phyloP scores from a whole-genome alignment of 2,329 filamentous ascomycete genomes.

The Onygenales sp. region DNA sequence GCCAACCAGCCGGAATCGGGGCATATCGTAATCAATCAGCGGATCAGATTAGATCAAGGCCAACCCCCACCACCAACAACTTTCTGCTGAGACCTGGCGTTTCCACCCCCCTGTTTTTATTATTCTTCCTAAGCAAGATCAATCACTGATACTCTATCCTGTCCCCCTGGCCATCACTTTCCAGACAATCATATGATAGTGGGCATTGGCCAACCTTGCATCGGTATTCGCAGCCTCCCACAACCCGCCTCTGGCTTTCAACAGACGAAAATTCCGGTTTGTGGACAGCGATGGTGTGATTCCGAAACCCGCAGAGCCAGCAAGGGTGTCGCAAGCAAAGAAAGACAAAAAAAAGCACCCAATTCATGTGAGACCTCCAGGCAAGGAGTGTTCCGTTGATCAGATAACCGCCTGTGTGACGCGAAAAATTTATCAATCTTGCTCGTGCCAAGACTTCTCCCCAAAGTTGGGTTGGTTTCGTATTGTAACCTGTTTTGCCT shows the following conservation, averaged over 20 bases:
- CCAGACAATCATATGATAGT: too few species aligned
- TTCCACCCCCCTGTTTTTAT: background rate
- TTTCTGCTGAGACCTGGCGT: background rate
- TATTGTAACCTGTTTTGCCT: background rate
- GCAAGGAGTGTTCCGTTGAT: background rate
- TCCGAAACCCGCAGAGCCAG: too few species aligned
- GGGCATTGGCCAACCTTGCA: too few species aligned
- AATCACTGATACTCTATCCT: too few species aligned
- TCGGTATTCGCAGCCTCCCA: too few species aligned
- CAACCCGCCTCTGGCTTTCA: too few species aligned
- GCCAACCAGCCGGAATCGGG: background rate
- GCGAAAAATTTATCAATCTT: background rate
- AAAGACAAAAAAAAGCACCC: too few species aligned
- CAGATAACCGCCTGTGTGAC: background rate
- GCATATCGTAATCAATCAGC: slow-evolving; percentile 5
- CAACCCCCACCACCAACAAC: background rate
- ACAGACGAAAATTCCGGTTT: too few species aligned
- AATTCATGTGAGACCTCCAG: too few species aligned
- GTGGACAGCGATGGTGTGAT: too few species aligned
- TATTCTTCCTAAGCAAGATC: background rate
- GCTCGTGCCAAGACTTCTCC: background rate
- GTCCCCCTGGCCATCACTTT: too few species aligned
- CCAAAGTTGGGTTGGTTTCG: background rate
- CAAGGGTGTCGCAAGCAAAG: too few species aligned
- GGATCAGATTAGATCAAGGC: slow-evolving; percentile 10